Conservation (phyloP, 2,329 filamentous ascomycete genomes). For the Curvularia eragrostidis region DNA sequence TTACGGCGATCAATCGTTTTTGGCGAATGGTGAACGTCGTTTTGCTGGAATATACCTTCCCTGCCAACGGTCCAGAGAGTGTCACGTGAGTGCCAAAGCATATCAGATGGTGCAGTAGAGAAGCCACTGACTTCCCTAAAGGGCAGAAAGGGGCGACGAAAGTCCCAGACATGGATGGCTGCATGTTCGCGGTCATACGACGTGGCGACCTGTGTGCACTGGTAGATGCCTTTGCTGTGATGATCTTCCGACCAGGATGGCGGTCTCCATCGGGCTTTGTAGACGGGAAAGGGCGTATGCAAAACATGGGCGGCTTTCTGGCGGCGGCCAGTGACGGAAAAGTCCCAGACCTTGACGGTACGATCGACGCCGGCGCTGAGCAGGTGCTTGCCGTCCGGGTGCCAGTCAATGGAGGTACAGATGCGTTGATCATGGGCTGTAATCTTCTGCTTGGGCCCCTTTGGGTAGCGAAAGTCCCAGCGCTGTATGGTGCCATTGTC, state of each 20-base stretch:
- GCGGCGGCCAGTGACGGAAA: constrained; percentile 62
- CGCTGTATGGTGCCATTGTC: constrained; percentile 69
- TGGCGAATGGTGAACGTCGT: constrained; percentile 65
- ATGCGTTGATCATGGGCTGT: constrained; percentile 64
- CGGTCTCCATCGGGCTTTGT: constrained; percentile 68
- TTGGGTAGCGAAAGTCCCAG: constrained; percentile 67
- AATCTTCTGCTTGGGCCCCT: constrained; percentile 64
- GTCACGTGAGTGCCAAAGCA: constrained; percentile 70
- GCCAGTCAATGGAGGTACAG: constrained; percentile 70
- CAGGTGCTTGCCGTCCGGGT: constrained; percentile 70
- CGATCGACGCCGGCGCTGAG: constrained; percentile 68
- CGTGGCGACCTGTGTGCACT: constrained; percentile 68
- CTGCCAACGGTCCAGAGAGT: constrained; percentile 69
- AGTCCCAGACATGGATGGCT: constrained; percentile 69
- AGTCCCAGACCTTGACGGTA: constrained; percentile 69
- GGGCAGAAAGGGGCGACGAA: constrained; percentile 66
- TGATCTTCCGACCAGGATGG: constrained; percentile 62
- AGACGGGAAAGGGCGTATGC: constrained; percentile 66
- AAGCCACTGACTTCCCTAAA: constrained; percentile 67
- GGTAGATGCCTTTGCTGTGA: constrained; percentile 60
- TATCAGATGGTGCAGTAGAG: constrained; percentile 62
- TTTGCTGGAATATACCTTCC: constrained; percentile 67
- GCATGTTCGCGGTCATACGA: constrained; percentile 68
- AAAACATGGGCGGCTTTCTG: constrained; percentile 66
- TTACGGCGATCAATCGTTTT: constrained; percentile 65